Conservation (phyloP, 108 stramenopile species). For the Aureococcus anophagefferens region DNA sequence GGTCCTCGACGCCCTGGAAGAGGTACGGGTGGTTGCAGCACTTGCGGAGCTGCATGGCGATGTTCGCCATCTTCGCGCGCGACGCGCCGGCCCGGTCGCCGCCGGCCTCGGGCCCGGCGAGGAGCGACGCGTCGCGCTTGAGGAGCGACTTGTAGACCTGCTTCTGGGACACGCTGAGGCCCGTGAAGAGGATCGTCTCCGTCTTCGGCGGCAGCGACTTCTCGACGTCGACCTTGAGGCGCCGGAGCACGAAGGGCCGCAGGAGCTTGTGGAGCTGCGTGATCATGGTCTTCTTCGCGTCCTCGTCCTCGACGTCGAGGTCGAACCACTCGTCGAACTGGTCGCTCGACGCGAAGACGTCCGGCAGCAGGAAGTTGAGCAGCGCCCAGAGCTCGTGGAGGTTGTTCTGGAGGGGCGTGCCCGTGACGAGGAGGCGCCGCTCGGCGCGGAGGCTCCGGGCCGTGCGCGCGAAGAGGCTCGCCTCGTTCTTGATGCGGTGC, state of each 20-base stretch:
- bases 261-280: conserved; percentile 80
- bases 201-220: conserved; percentile 88
- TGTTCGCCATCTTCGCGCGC: conserved; percentile 38
- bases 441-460: conserved; percentile 60
- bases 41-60: conserved; percentile 92
- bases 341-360: conserved; percentile 73
- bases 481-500: conserved; percentile 82
- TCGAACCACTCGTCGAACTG: conserved; percentile 70
- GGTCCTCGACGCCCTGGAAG: conserved; percentile 43
- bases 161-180: conserved; percentile 68
- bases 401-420: conserved; percentile 93
- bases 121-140: conserved; percentile 33
- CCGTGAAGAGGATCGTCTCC: conserved; percentile 82
- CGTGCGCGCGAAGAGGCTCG: conserved; percentile 69
- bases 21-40: conserved; percentile 91
- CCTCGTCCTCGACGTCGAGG: conserved; percentile 48
- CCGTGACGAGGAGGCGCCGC: conserved; percentile 68
- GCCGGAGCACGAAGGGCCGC: conserved; percentile 79
- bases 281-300: conserved; percentile 64
- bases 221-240: conserved; percentile 84
- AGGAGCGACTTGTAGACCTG: conserved; percentile 65
- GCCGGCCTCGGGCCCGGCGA: no score
- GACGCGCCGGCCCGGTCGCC: no score
- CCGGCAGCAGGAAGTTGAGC: conserved; percentile 92
- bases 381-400: conserved; percentile 88